A percentile compares a stretch with the other conserved stretches of the same genome.
These are phyloP conservation scores for Lepiota venenata DNA, from an alignment of 768 basidiomycete species.

Conservation along the genomic window DNA sequence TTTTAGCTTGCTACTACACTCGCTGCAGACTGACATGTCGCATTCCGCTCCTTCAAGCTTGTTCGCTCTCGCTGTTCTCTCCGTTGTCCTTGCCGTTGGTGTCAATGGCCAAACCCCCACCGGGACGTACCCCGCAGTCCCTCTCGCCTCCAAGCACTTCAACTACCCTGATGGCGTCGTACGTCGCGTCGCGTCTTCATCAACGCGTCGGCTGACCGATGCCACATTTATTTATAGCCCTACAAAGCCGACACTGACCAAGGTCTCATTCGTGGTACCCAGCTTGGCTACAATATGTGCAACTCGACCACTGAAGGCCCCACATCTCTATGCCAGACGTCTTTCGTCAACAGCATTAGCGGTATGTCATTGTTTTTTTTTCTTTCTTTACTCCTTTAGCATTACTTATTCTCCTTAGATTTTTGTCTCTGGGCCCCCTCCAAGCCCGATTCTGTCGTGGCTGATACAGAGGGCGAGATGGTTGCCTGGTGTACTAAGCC, in stretches of 20 bases:
- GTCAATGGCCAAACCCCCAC: constrained; percentile 25
- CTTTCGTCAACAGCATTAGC: constrained; percentile 47
- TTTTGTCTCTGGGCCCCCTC: constrained; percentile 68
- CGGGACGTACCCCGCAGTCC: constrained; percentile 39
- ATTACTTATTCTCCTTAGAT: constrained; percentile 32
- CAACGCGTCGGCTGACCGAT: neutral
- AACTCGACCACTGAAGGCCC: constrained; percentile 64
- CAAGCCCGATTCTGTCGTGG: constrained; percentile 50
- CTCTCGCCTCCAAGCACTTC: constrained; percentile 44
- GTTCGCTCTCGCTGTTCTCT: constrained; percentile 27
- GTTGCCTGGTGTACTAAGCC: constrained; percentile 79
- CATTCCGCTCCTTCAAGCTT: constrained; percentile 39
- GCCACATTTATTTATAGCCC: constrained; percentile 16
- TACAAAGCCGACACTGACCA: constrained; percentile 28
- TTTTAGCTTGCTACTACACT: constrained; percentile 7
- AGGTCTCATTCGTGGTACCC: constrained; percentile 34
- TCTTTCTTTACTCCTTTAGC: neutral
- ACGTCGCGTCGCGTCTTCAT: constrained; percentile 14
- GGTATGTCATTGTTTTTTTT: constrained; percentile 21
- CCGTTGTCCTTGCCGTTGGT: constrained; percentile 17
- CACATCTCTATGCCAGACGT: constrained; percentile 59
- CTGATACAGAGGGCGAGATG: constrained; percentile 63
- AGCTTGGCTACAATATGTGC: constrained; percentile 64
- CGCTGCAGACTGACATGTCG: constrained; percentile 31
- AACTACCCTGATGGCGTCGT: constrained; percentile 43